Evolutionary conservation across 805 yeast genomes (phyloP).

Genomic region (Cyberlindnera maclurae): DNA sequence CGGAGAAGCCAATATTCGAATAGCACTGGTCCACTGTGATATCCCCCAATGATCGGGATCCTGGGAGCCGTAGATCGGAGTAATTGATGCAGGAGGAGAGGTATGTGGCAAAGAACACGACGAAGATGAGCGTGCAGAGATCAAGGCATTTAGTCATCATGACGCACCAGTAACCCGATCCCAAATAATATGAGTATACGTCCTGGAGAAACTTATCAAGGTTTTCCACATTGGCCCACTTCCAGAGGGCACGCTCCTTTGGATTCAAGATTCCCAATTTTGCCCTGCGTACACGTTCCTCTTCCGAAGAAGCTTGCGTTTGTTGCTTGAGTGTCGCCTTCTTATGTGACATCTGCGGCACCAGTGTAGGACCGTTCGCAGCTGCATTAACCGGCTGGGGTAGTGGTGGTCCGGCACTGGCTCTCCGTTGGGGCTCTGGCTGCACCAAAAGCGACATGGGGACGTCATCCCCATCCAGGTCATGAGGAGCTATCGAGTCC

Average conservation of each 20-base stretch:
- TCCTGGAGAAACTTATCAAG: conserved; percentile 81
- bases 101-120: conserved; percentile 71
- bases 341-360: conserved; percentile 1
- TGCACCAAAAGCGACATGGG: conserved; percentile 18
- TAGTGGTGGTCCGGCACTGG: neutral
- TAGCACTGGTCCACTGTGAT: conserved; percentile 32
- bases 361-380: neutral
- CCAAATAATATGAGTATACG: conserved; percentile 75
- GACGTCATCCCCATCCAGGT: conserved; percentile 13
- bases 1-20: conserved; percentile 38
- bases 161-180: conserved; percentile 82
- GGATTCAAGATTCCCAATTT: conserved; percentile 43
- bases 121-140: conserved; percentile 68
- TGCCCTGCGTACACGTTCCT: conserved; percentile 22
- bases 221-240: conserved; percentile 95
- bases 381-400: neutral
- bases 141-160: conserved; percentile 58
- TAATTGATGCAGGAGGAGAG: conserved; percentile 78
- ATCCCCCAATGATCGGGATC: conserved; percentile 22
- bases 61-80: conserved; percentile 32
- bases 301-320: conserved; percentile 6
- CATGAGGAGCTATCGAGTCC: conserved; percentile 2
- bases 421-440: conserved; percentile 2
- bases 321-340: conserved; percentile 2
- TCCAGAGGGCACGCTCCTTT: conserved; percentile 78